Percentiles rank a stretch among this genome's conserved stretches.
These are phyloP conservation scores for Tephrocybe sp. DNA, from an alignment of 768 basidiomycete species.

Conservation along the genomic window DNA sequence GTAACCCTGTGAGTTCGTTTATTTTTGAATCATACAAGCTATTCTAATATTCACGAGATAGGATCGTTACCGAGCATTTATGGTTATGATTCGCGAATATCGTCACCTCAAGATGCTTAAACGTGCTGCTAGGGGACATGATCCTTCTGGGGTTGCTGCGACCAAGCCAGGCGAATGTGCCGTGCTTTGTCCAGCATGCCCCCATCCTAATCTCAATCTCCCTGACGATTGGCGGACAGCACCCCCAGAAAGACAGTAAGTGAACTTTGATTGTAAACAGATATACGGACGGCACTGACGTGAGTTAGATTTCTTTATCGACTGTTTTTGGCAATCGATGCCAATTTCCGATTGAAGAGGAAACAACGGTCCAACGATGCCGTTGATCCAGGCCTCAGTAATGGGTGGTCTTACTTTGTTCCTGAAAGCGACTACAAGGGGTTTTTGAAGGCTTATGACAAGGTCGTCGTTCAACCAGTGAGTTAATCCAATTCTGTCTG, in stretches of 20 bases:
- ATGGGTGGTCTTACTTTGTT: conserved; percentile 19
- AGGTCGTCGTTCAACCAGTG: conserved; percentile 9
- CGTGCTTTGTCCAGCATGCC: conserved; percentile 33
- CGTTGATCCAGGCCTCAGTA: conserved; percentile 13
- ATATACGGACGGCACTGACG: no score
- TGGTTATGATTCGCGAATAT: neutral
- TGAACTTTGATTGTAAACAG: no score
- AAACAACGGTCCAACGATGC: conserved; percentile 2
- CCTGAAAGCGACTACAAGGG: conserved; percentile 13
- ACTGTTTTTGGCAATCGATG: conserved; percentile 14
- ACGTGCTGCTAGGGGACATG: conserved; percentile 19
- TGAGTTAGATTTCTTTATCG: conserved; percentile 9
- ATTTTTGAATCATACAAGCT: neutral
- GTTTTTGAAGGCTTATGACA: conserved; percentile 11
- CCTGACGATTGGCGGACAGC: conserved; percentile 21
- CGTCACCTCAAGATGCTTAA: neutral
- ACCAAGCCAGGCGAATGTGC: conserved; percentile 26
- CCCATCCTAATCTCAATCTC: conserved; percentile 28
- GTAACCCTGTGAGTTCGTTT: neutral
- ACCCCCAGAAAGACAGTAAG: conserved; percentile 14
- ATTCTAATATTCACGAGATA: neutral
- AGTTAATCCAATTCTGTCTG: neutral
- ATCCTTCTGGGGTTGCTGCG: conserved; percentile 14
- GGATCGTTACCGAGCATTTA: conserved; percentile 20
- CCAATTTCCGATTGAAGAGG: conserved; percentile 15